A percentile compares a stretch with the other conserved stretches of the same genome.
Evolutionary conservation across 75 land plant genomes (phyloP).

Genomic region (Sequoiadendron giganteum): DNA sequence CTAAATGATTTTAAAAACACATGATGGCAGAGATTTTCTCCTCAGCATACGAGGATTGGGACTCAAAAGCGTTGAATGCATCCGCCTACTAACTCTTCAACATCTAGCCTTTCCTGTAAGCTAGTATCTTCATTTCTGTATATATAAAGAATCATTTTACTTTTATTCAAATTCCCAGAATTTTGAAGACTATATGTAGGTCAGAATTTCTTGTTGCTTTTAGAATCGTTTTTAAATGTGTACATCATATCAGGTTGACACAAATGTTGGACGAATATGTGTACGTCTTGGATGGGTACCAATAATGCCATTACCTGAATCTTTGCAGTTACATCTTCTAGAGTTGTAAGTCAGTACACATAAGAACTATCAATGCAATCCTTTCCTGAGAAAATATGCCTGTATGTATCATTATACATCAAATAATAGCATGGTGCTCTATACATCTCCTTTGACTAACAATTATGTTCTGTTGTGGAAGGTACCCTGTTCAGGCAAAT

Average conservation of each 20-base stretch:
- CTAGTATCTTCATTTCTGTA: not conserved
- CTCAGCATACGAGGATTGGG: slow-evolving; percentile 74
- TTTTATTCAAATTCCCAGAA: not conserved
- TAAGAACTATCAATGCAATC: not conserved
- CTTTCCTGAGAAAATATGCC: not conserved
- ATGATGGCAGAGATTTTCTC: slow-evolving; percentile 59
- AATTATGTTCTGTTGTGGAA: slow-evolving; percentile 17
- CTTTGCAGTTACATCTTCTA: slow-evolving; percentile 80
- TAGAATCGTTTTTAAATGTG: not conserved
- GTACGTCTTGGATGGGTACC: slow-evolving; percentile 99
- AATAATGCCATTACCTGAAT: slow-evolving; percentile 84
- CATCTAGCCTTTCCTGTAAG: slow-evolving; percentile 87
- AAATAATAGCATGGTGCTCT: not conserved
- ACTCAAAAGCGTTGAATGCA: slow-evolving; percentile 84
- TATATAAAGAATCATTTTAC: not conserved
- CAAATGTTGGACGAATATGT: slow-evolving; percentile 95
- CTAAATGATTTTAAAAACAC: not conserved
- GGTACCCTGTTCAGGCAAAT: slow-evolving; percentile 74
- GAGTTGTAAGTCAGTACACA: slow-evolving; percentile 65
- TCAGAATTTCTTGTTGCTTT: not conserved
- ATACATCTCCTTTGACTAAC: not conserved
- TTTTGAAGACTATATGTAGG: not conserved
- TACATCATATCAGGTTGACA: slow-evolving; percentile 70
- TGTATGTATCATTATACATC: not conserved
- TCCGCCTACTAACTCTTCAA: slow-evolving; percentile 75